phyloP scores from a whole-genome alignment of 1,139 yeast species.

The Magnusiomyces fungicola region DNA sequence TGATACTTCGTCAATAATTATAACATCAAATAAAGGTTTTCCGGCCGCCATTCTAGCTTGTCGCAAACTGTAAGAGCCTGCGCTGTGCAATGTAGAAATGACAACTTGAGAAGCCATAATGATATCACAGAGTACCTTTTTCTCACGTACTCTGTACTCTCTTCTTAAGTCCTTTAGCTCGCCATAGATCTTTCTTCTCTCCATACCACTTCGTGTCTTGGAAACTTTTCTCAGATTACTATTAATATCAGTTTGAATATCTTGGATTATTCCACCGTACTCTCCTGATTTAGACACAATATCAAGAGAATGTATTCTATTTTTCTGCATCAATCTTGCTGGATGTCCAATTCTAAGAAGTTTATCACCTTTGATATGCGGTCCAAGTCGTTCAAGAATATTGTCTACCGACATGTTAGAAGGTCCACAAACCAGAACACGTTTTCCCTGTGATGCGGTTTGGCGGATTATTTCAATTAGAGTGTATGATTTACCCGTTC shows the following conservation, averaged over 20 bases:
- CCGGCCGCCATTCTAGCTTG: conserved; percentile 29
- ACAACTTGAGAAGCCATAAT: conserved; percentile 60
- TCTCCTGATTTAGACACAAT: conserved; percentile 58
- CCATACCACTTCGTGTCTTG: conserved; percentile 58
- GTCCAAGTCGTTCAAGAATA: conserved; percentile 68
- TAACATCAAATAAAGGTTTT: conserved; percentile 56
- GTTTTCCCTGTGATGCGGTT: conserved; percentile 50
- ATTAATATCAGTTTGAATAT: conserved; percentile 64
- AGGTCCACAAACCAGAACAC: conserved; percentile 88
- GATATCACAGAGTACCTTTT: conserved; percentile 52
- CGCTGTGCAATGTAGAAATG: conserved; percentile 79
- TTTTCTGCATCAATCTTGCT: conserved; percentile 62
- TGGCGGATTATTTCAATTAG: conserved; percentile 80
- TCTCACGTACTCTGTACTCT: conserved; percentile 63
- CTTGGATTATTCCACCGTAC: conserved; percentile 55
- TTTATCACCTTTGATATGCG: conserved; percentile 42
- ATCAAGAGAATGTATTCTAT: conserved; percentile 70
- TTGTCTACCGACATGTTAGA: conserved; percentile 95
- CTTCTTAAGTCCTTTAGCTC: conserved; percentile 63
- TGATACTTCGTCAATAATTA: conserved; percentile 91
- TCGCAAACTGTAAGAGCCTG: conserved; percentile 63
- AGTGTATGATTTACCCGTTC: conserved; percentile 80
- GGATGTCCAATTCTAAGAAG: conserved; percentile 89
- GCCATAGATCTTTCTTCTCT: conserved; percentile 57
- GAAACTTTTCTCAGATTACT: conserved; percentile 50